A percentile compares a stretch with the other conserved stretches of the same genome.
Evolutionary conservation across 805 yeast genomes (phyloP).

Genomic region (Pichia pseudocactophila): DNA sequence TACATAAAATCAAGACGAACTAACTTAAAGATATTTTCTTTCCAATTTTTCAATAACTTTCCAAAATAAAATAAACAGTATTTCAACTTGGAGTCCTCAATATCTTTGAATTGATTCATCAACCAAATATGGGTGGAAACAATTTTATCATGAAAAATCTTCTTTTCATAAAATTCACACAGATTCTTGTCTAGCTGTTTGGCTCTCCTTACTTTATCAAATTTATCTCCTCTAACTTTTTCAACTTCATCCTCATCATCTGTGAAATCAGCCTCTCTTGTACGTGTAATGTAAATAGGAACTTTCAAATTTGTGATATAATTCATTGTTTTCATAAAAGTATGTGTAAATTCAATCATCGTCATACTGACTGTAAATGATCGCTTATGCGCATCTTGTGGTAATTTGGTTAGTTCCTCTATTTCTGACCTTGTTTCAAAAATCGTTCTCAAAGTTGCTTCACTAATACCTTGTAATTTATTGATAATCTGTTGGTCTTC

Average conservation of each 20-base stretch:
- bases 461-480: constrained; percentile 23
- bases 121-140: constrained; percentile 59
- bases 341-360: constrained; percentile 56
- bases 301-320: constrained; percentile 46
- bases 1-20: constrained; percentile 69
- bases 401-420: constrained; percentile 46
- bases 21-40: constrained; percentile 43
- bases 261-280: constrained; percentile 18
- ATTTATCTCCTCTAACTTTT: constrained; percentile 12
- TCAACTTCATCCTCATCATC: constrained; percentile 18
- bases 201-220: constrained; percentile 8
- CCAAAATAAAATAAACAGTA: constrained; percentile 63
- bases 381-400: constrained; percentile 54
- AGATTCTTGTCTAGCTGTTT: constrained; percentile 12
- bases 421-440: constrained; percentile 59
- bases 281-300: constrained; percentile 21
- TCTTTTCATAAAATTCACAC: constrained; percentile 26
- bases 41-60: constrained; percentile 54
- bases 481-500: constrained; percentile 39
- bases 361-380: constrained; percentile 54
- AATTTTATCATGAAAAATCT: constrained; percentile 48
- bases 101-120: constrained; percentile 52
- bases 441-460: constrained; percentile 42
- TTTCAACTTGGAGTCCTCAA: constrained; percentile 51
- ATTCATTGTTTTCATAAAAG: constrained; percentile 60